These are phyloP conservation scores for Zizania palustris DNA, from an alignment of 202 grass and related monocot species.

Conservation along the genomic window DNA sequence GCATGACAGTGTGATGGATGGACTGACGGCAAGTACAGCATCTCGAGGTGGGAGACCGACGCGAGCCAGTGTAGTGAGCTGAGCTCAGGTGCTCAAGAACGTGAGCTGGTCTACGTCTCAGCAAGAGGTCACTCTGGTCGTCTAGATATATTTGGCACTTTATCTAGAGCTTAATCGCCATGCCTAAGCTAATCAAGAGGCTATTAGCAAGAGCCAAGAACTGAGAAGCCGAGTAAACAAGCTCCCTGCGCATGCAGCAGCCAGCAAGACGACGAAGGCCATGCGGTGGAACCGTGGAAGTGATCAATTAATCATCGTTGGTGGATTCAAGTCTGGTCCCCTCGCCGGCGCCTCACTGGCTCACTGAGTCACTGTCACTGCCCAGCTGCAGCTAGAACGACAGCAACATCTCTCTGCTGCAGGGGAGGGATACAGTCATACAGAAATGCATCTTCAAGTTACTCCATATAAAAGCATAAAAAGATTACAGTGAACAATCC, in stretches of 20 bases:
- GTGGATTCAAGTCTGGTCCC: neutral
- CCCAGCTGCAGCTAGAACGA: constrained; percentile 14
- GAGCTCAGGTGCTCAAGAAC: constrained; percentile 41
- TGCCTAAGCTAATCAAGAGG: neutral
- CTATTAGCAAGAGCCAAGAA: neutral
- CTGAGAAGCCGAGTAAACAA: neutral
- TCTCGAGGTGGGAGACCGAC: constrained; percentile 36
- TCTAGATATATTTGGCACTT: neutral
- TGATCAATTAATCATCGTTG: neutral
- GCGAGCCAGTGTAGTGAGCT: neutral
- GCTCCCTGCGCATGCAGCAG: neutral
- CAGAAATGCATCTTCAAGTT: neutral
- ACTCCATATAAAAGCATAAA: neutral
- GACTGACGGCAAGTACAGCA: constrained; percentile 15
- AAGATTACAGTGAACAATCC: neutral
- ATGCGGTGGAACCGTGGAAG: constrained; percentile 29
- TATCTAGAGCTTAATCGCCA: neutral
- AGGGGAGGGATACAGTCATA: too few species aligned
- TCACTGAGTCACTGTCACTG: too few species aligned
- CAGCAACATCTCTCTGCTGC: neutral
- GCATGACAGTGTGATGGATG: constrained; percentile 11
- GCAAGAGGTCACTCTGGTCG: neutral
- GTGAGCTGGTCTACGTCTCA: neutral
- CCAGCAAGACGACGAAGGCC: constrained; percentile 26
- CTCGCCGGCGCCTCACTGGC: neutral